Evolutionary conservation across 2,329 filamentous ascomycete genomes (phyloP).

Genomic region (Apiospora pterosperma): DNA sequence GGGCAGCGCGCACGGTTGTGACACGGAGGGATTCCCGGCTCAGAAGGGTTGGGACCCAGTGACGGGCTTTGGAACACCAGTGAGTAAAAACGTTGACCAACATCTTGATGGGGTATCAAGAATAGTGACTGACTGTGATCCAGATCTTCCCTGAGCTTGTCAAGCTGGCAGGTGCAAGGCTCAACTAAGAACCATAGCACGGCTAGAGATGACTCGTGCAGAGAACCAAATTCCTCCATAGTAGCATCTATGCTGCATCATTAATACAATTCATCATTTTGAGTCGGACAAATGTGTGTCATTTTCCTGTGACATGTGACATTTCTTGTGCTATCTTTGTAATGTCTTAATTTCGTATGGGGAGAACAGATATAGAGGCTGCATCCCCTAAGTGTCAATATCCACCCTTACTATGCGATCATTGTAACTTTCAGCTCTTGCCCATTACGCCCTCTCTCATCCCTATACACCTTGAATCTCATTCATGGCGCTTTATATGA

Average conservation of each 20-base stretch:
- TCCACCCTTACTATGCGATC: no score
- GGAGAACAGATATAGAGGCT: no score
- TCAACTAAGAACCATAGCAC: neutral
- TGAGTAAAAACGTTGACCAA: conserved; percentile 7
- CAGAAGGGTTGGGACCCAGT: conserved; percentile 32
- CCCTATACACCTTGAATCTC: no score
- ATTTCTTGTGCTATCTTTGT: no score
- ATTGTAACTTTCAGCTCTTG: no score
- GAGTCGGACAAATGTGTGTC: no score
- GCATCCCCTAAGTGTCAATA: no score
- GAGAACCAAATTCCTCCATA: no score
- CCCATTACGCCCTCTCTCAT: no score
- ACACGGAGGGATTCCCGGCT: conserved; percentile 22
- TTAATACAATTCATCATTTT: neutral
- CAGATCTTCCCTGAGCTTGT: neutral
- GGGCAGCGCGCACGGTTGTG: conserved; percentile 32
- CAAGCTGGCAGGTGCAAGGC: neutral
- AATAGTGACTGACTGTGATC: neutral
- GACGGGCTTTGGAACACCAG: conserved; percentile 31
- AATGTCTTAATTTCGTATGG: no score
- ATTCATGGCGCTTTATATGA: no score
- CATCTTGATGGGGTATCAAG: neutral
- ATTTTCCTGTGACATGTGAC: no score
- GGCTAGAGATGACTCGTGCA: neutral
- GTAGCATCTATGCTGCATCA: neutral